Conservation (phyloP, 768 basidiomycete genomes). For the Phylloporus sp. region DNA sequence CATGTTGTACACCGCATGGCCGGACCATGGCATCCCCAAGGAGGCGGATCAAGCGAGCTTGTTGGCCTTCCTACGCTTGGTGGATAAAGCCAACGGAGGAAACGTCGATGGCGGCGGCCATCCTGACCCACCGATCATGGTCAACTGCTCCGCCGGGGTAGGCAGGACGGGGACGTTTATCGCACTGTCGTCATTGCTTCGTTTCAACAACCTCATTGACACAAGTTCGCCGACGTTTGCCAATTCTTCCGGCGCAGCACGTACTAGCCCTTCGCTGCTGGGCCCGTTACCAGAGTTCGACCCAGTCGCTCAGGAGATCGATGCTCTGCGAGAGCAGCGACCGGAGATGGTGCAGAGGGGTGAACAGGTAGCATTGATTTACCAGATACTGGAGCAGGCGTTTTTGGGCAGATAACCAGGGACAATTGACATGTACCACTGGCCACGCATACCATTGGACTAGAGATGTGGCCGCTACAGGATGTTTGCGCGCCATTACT, state of each 20-base stretch:
- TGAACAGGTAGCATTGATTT: constrained; percentile 64
- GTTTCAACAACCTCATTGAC: constrained; percentile 47
- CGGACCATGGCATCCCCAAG: constrained; percentile 79
- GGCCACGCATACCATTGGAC: not conserved
- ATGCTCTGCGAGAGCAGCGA: constrained; percentile 75
- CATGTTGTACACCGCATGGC: constrained; percentile 74
- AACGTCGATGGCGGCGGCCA: constrained; percentile 30
- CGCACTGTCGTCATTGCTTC: constrained; percentile 73
- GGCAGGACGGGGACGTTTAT: constrained; percentile 88
- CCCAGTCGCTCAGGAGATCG: constrained; percentile 65
- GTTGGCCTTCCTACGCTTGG: constrained; percentile 59
- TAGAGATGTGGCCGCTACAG: too few relatives aligned
- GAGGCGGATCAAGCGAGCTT: constrained; percentile 56
- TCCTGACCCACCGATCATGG: constrained; percentile 72
- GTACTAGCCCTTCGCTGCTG: constrained; percentile 48
- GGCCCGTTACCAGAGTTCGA: constrained; percentile 55
- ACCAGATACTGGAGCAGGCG: constrained; percentile 47
- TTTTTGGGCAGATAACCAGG: constrained; percentile 14
- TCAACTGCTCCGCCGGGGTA: constrained; percentile 84
- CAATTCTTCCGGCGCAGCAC: constrained; percentile 18
- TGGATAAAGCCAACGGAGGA: constrained; percentile 58
- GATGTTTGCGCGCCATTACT: too few relatives aligned
- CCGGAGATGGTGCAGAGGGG: constrained; percentile 76
- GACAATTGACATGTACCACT: not conserved
- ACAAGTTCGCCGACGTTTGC: constrained; percentile 22